phyloP scores from a whole-genome alignment of 192 early-diverging fungal species.

The Mortierella hygrophila region DNA sequence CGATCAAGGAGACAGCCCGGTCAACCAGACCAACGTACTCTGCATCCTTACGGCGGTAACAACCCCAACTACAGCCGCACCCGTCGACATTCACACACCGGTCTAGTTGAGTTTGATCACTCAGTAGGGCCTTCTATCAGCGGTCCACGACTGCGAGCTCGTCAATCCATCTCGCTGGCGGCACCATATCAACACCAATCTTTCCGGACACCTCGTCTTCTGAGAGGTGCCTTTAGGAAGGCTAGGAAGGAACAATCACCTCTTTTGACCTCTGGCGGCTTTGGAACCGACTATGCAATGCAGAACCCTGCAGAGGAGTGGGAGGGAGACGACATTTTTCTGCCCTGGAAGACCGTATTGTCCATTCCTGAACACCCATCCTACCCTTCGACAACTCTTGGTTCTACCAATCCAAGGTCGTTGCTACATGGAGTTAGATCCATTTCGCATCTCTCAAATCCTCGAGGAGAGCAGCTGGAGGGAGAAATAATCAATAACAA shows the following conservation, averaged over 20 bases:
- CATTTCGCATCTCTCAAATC: background rate
- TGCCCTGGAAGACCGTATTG: background rate
- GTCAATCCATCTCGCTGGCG: constrained; percentile 13
- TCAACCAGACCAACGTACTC: background rate
- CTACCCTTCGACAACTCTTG: background rate
- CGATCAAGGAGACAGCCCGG: background rate
- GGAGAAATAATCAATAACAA: background rate
- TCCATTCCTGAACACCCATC: background rate
- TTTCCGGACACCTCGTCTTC: constrained; percentile 16
- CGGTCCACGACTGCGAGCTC: constrained; percentile 12
- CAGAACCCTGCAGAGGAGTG: background rate
- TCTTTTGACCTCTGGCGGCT: constrained; percentile 41
- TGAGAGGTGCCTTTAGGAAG: constrained; percentile 38
- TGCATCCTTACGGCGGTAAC: background rate
- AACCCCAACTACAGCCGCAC: background rate
- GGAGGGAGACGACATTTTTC: constrained; percentile 7
- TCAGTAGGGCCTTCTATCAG: background rate
- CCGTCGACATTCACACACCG: constrained; percentile 43
- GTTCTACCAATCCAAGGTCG: background rate
- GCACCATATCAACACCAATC: constrained; percentile 30
- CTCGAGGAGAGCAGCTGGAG: background rate
- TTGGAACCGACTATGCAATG: constrained; percentile 25
- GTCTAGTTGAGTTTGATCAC: constrained; percentile 4
- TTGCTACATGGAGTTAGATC: background rate
- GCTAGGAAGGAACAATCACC: constrained; percentile 45